These are phyloP conservation scores for Monosporascus ibericus DNA, from an alignment of 2,329 filamentous ascomycete genomes.

Conservation along the genomic window DNA sequence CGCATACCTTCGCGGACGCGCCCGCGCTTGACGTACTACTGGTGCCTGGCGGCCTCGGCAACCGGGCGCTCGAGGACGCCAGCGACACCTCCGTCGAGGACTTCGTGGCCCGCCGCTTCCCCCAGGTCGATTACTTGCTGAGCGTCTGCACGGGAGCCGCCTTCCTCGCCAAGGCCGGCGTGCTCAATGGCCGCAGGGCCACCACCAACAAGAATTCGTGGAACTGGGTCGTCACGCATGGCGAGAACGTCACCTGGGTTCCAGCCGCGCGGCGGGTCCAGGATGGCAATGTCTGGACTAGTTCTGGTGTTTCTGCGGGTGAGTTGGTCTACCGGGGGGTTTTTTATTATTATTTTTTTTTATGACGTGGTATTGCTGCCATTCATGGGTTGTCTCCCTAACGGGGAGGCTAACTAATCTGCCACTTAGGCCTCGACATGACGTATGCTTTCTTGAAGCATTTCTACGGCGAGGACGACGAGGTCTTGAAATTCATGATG, in stretches of 20 bases:
- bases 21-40: slow-evolving; percentile 30
- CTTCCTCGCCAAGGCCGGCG: slow-evolving; percentile 46
- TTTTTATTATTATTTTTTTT: slow-evolving; percentile 1
- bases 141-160: slow-evolving; percentile 57
- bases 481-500: slow-evolving; percentile 1
- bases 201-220: slow-evolving; percentile 57
- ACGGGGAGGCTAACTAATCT: too few species aligned
- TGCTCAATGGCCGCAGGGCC: slow-evolving; percentile 50
- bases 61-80: slow-evolving; percentile 14
- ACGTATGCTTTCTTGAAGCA: too few species aligned
- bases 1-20: slow-evolving; percentile 30
- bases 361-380: too few species aligned
- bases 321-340: background rate
- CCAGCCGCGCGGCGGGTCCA: slow-evolving; percentile 52
- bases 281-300: slow-evolving; percentile 57
- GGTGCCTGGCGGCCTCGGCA: slow-evolving; percentile 32
- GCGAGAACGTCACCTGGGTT: slow-evolving; percentile 47
- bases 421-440: too few species aligned
- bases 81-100: slow-evolving; percentile 21
- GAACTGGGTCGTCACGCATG: slow-evolving; percentile 32
- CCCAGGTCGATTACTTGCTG: slow-evolving; percentile 44
- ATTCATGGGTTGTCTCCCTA: too few species aligned
- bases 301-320: slow-evolving; percentile 52
- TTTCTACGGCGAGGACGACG: too few species aligned
- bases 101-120: slow-evolving; percentile 37